phyloP scores from a whole-genome alignment of 78 protist species.

The Pirum gemmata region DNA sequence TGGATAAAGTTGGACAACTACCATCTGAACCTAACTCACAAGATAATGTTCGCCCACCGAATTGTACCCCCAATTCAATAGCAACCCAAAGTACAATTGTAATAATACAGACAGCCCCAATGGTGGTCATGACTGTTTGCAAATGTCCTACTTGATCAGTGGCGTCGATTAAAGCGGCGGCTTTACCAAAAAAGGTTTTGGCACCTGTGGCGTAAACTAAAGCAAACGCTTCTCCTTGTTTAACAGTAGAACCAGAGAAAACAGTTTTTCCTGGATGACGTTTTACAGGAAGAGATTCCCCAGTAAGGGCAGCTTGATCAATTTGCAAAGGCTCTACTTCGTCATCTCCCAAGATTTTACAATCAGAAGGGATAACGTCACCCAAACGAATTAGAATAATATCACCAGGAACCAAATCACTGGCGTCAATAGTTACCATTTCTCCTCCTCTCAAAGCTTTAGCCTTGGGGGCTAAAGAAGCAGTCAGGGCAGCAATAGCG shows the following conservation, averaged over 20 bases:
- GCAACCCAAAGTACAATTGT: constrained; percentile 58
- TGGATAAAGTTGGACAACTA: constrained; percentile 52
- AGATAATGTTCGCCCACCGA: constrained; percentile 36
- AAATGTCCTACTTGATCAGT: constrained; percentile 63
- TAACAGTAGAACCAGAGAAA: constrained; percentile 73
- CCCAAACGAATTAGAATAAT: constrained; percentile 67
- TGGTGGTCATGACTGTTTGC: constrained; percentile 56
- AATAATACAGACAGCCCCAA: constrained; percentile 63
- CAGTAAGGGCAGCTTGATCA: constrained; percentile 74
- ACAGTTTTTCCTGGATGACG: constrained; percentile 50
- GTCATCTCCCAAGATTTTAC: constrained; percentile 52
- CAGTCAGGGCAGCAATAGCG: constrained; percentile 77
- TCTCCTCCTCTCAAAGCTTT: constrained; percentile 65
- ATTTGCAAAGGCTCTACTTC: constrained; percentile 48
- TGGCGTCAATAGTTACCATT: constrained; percentile 50
- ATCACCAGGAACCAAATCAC: constrained; percentile 78
- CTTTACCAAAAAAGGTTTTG: constrained; percentile 75
- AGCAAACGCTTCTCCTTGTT: constrained; percentile 73
- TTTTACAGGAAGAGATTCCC: constrained; percentile 74
- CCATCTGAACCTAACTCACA: constrained; percentile 33
- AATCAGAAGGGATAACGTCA: constrained; percentile 76
- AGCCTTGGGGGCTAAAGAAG: constrained; percentile 54
- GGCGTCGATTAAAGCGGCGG: constrained; percentile 62
- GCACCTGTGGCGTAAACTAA: constrained; percentile 74
- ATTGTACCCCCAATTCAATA: constrained; percentile 56